Evolutionary conservation across 2,329 filamentous ascomycete genomes (phyloP), one percentile per base, ranked within the genome.

Genomic region (Aureobasidium vineae): DNA sequence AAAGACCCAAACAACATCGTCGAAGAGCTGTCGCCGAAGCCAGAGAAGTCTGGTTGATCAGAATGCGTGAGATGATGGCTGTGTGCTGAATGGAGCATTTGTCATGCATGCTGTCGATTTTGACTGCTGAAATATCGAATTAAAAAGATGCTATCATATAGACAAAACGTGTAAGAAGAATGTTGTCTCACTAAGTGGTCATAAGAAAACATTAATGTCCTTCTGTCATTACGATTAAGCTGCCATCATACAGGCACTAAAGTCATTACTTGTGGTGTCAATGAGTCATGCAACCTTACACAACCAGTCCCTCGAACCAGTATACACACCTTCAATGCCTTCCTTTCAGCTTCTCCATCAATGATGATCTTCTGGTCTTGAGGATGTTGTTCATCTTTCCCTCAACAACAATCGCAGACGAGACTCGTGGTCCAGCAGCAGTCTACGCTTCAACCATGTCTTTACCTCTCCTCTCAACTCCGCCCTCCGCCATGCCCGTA

Each of bases 1-100:
- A 87, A 86, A 70, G 86, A 88, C 66, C 81, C 83, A 1, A 82
- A 85, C 67, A 88, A 88, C 67, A 86, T 86, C 54, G 81, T 82
- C 0, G 84, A 86, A 60, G 82, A 87, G 71, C 75, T 88, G 47
- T 81, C 81, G 60, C 79, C 80, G 10, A 74, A 72, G 64, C 71
- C 71, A 2, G 67, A 69, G 67, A 72, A 70, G 31, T 40, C n/a
- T 21, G 33, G 23, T 4, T 45, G n/a, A 23, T n/a, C 4, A 8
- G 41, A 21, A 11, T 23, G 41, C n/a, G 3, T 45, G n/a, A 23
- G 21, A 10, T 45, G n/a, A 45, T 3, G 21, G n/a, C 41, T 23
- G n/a, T 5, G 41, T 23, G 1, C 11, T 4, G 41, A n/a, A 13
- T 13, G 11, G 41, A 43, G 41, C 21, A 21, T 21, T 21, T 45